Base-by-base conservation (phyloP, 2,329 filamentous ascomycete genomes). In the Exophiala spinifera region DNA sequence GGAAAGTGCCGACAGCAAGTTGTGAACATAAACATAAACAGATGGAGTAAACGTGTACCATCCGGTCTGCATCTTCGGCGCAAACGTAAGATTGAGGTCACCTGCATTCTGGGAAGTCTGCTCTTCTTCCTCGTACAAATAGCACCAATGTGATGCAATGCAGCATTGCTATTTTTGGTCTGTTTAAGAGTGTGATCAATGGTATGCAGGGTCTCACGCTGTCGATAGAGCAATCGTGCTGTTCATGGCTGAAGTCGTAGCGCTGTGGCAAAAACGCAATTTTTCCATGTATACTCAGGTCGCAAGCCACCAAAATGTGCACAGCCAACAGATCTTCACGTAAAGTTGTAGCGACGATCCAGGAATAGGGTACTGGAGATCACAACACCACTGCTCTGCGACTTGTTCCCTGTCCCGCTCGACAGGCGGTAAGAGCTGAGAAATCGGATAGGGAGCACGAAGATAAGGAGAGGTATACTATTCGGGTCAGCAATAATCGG, bases 1-100 rank as follows among this genome's bases (percentile, higher is more conserved):
- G 47, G 50, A 61, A 44, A 57, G 63, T 37, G 55, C 52, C 19
- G 67, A 65, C 48, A 73, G 71, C 61, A 74, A 74, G 65, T 61
- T 75, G 57, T 73, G 64, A 65, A 39, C 48, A 56, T 51, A 42
- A 40, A 36, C 14, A n/a, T 39, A 8, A n/a, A n/a, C n/a, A n/a
- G n/a, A n/a, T n/a, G n/a, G n/a, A n/a, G 19, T 19, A 2, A 19
- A 15, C 36, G 10, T 39, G 4, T 39, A 19, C 11, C 11, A 39
- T 39, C 8, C 17, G 36, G 17, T 15, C 36, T 15, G 17, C 17
- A 17, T 19, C 36, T 3, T 39, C 13, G 36, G 6, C 17, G 36
- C 3, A n/a, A 39, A 39, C 17, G 36, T n/a, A 39, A 39, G 36
- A 10, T 19, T 39, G 36, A 17, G 14, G 14, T 39, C 14, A 39